Percentiles rank a stretch among this genome's conserved stretches.
phyloP scores from a whole-genome alignment of 2,329 filamentous ascomycete species.

The Arthrobotrys megalospora region DNA sequence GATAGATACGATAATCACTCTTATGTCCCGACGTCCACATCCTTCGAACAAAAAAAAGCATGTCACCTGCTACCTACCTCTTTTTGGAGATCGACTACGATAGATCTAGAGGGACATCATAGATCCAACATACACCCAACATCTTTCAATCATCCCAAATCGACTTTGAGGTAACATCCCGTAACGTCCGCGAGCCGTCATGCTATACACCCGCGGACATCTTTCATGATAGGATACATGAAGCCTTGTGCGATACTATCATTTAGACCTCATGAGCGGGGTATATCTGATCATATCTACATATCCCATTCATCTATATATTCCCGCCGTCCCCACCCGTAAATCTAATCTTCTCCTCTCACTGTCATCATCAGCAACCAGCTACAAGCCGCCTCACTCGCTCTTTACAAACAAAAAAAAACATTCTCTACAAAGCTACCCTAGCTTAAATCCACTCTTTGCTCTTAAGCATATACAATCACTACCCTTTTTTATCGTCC shows the following conservation, averaged over 20 bases:
- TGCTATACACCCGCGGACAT: neutral
- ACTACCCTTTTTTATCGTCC: constrained; percentile 9
- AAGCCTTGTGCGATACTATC: neutral
- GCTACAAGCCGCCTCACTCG: constrained; percentile 19
- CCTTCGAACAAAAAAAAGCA: neutral
- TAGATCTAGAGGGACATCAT: neutral
- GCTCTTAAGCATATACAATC: neutral
- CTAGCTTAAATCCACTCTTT: constrained; percentile 40
- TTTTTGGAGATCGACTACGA: neutral
- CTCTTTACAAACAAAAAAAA: constrained; percentile 4
- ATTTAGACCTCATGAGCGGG: neutral
- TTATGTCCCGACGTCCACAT: neutral
- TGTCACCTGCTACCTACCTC: neutral
- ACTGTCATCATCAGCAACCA: constrained; percentile 36
- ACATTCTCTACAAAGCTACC: constrained; percentile 23
- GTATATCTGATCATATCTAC: neutral
- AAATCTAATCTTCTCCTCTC: neutral
- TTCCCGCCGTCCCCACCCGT: neutral
- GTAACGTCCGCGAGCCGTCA: neutral
- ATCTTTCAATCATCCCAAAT: neutral
- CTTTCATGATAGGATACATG: neutral
- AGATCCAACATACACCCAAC: constrained; percentile 15
- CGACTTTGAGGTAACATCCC: neutral
- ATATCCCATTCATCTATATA: constrained; percentile 39
- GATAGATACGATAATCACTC: too few relatives aligned